Evolutionary conservation across 257 asterid genomes (phyloP).

Genomic region (Ballota nigra): DNA sequence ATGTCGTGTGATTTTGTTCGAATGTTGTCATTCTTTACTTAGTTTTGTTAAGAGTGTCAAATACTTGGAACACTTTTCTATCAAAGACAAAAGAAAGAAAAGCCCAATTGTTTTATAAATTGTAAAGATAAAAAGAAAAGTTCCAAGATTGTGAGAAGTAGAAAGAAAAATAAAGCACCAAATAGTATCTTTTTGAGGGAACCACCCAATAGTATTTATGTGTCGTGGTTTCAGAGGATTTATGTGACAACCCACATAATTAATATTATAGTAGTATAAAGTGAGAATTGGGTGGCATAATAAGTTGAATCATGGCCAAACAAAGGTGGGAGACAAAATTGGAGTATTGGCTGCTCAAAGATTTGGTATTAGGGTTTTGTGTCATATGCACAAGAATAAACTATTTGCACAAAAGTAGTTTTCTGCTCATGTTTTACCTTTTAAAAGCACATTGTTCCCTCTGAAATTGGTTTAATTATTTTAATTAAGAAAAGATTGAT

Average conservation of each 20-base stretch:
- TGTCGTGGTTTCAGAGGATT: not conserved
- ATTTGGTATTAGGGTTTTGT: slow-evolving; percentile 27
- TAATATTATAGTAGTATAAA: not conserved
- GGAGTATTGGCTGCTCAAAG: slow-evolving; percentile 29
- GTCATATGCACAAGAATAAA: slow-evolving; percentile 26
- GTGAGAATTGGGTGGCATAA: too few relatives aligned
- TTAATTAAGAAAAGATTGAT: slow-evolving; percentile 18
- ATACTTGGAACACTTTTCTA: not conserved
- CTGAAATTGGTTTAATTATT: not conserved
- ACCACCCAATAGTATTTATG: not conserved
- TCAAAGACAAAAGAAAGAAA: not conserved
- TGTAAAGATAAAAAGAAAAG: not conserved
- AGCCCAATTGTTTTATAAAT: not conserved
- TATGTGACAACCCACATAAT: not conserved
- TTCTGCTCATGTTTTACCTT: slow-evolving; percentile 26
- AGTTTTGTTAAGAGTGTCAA: too few relatives aligned
- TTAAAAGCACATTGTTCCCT: slow-evolving; percentile 33
- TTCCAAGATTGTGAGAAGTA: not conserved
- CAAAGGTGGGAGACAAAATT: slow-evolving; percentile 38
- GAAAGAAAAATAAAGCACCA: not conserved
- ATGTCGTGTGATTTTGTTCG: too few relatives aligned
- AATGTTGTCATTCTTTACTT: too few relatives aligned
- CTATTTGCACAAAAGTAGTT: slow-evolving; percentile 22
- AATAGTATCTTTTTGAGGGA: not conserved
- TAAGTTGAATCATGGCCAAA: slow-evolving; percentile 15